Conservation (phyloP, 352 stramenopile genomes). For the Globisporangium middletonii region DNA sequence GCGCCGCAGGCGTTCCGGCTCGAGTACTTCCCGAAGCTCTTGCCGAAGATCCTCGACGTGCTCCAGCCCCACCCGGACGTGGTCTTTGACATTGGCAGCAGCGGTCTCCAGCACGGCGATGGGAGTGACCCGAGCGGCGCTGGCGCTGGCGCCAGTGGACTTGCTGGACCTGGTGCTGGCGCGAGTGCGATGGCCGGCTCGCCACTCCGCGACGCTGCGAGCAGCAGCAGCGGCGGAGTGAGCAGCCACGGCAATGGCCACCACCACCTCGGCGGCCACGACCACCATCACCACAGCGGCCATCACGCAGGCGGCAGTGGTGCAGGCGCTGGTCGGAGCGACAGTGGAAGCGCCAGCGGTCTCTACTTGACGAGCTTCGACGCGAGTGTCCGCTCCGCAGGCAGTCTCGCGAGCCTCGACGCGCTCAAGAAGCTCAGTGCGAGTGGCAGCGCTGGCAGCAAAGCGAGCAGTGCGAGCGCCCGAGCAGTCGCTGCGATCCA, state of each 20-base stretch:
- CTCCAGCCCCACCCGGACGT: constrained; percentile 75
- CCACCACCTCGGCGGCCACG: constrained; percentile 22
- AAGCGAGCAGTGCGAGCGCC: not conserved
- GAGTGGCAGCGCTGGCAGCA: constrained; percentile 11
- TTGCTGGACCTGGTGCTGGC: constrained; percentile 6
- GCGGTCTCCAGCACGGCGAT: constrained; percentile 24
- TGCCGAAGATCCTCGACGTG: constrained; percentile 86
- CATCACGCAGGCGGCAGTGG: not conserved
- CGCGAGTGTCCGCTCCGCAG: no score
- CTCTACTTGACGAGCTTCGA: not conserved
- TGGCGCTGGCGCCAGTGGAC: constrained; percentile 4
- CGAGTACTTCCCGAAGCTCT: constrained; percentile 82
- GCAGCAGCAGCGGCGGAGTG: not conserved
- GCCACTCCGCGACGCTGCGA: constrained; percentile 1
- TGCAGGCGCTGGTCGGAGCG: not conserved
- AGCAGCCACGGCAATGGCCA: constrained; percentile 7
- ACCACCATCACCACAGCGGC: not conserved
- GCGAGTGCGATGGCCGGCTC: not conserved
- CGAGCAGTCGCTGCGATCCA: constrained; percentile 41
- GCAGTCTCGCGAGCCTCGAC: not conserved
- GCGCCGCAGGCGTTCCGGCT: constrained; percentile 71
- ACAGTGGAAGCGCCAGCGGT: not conserved
- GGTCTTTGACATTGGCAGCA: constrained; percentile 33
- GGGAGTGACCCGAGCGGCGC: constrained; percentile 15
- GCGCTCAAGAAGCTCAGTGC: constrained; percentile 14